Conservation (phyloP, 371 early-diverging fungal species). For the Syncephalastrum monosporum region DNA sequence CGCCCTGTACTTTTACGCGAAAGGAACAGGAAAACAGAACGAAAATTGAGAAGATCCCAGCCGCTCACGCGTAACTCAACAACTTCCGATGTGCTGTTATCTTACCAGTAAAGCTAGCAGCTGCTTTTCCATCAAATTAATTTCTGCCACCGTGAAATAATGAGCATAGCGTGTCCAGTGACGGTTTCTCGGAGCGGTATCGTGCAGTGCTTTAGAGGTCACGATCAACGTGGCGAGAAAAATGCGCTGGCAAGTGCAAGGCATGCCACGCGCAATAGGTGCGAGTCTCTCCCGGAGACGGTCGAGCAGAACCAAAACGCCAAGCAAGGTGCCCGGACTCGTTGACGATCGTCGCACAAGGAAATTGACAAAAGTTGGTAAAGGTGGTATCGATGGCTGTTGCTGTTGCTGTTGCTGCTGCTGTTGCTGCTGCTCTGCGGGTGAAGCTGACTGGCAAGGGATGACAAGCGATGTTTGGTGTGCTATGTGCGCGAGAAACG, state of each 20-base stretch:
- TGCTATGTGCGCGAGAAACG: conserved; percentile 20
- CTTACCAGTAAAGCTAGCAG: conserved; percentile 64
- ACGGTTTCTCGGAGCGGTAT: conserved; percentile 74
- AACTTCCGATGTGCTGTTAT: neutral
- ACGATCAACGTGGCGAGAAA: conserved; percentile 77
- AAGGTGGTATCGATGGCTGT: conserved; percentile 31
- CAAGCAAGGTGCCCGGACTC: conserved; percentile 59
- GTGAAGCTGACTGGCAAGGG: conserved; percentile 9
- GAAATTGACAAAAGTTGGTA: conserved; percentile 53
- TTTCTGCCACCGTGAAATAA: conserved; percentile 69
- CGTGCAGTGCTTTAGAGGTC: conserved; percentile 68
- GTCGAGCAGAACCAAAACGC: conserved; percentile 59
- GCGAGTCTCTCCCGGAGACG: conserved; percentile 53
- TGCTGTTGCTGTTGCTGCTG: conserved; percentile 6
- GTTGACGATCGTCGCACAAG: conserved; percentile 55
- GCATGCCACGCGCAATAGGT: conserved; percentile 62
- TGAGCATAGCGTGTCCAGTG: conserved; percentile 71
- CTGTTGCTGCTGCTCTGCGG: conserved; percentile 5
- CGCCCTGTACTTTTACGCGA: too few relatives aligned
- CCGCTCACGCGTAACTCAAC: too few relatives aligned
- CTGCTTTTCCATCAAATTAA: conserved; percentile 84
- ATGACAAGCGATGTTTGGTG: conserved; percentile 29
- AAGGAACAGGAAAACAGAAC: too few relatives aligned
- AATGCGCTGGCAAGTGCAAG: conserved; percentile 77
- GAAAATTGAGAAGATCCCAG: too few relatives aligned